Conservation (phyloP, 148 eudicot genomes). For the Arctostaphylos glauca region DNA sequence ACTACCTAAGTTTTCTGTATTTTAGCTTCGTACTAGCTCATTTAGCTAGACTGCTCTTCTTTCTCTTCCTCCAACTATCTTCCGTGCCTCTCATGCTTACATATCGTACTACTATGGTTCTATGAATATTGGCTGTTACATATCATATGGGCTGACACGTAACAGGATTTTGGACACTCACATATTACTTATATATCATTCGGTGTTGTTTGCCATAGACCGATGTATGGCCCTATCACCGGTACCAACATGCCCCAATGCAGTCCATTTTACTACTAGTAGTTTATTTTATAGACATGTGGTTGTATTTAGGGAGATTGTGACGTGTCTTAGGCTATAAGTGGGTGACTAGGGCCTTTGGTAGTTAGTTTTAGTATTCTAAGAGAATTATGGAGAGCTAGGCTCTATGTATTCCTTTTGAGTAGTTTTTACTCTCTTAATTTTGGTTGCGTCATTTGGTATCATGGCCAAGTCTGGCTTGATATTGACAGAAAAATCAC, state of each 20-base stretch:
- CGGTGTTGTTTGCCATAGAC: background rate
- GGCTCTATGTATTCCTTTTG: background rate
- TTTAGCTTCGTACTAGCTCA: background rate
- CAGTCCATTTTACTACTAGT: background rate
- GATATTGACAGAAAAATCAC: too few species aligned
- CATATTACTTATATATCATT: background rate
- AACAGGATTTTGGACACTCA: background rate
- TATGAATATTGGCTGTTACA: background rate
- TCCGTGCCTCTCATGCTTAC: background rate
- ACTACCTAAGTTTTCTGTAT: background rate
- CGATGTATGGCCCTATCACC: background rate
- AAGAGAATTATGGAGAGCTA: background rate
- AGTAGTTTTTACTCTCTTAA: background rate
- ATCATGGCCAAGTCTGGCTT: too few species aligned
- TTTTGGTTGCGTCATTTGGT: background rate
- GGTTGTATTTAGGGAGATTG: background rate
- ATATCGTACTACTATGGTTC: background rate
- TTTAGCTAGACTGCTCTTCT: slow-evolving; percentile 1
- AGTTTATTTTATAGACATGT: background rate
- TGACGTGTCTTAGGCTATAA: background rate
- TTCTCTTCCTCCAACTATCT: background rate
- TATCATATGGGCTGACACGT: background rate
- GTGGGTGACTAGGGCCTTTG: background rate
- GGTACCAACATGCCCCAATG: background rate
- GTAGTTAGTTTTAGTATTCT: background rate